A percentile compares a stretch with the other conserved stretches of the same genome.
These are phyloP conservation scores for Prunus campanulata DNA, from an alignment of 306 rosid genomes.

Conservation along the genomic window DNA sequence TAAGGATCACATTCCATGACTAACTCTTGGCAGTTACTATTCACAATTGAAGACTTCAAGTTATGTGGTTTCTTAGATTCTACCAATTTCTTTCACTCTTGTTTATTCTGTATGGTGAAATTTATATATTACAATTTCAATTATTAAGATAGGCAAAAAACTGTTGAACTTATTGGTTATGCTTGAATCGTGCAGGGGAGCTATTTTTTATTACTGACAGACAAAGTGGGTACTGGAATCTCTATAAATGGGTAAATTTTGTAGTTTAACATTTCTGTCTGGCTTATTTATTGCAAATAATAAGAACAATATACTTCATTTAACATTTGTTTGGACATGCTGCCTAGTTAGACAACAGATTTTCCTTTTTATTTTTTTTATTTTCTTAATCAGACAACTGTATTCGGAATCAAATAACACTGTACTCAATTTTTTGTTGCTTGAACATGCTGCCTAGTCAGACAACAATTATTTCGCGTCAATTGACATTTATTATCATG, in stretches of 20 bases:
- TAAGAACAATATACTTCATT: neutral
- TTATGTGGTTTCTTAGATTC: neutral
- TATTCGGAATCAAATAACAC: neutral
- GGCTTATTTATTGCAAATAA: slow-evolving; percentile 4
- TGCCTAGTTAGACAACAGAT: neutral
- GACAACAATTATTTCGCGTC: neutral
- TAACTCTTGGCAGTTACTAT: neutral
- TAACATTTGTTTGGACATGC: too few relatives aligned
- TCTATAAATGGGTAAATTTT: slow-evolving; percentile 84
- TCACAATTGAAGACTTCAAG: neutral
- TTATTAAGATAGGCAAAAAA: slow-evolving; percentile 9
- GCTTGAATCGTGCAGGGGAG: slow-evolving; percentile 65
- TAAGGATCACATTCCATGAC: neutral
- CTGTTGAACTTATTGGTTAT: neutral
- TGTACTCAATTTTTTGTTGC: neutral
- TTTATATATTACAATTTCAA: slow-evolving; percentile 4
- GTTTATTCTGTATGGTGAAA: neutral
- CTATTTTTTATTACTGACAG: slow-evolving; percentile 83
- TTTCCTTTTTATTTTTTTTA: neutral
- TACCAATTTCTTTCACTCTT: neutral
- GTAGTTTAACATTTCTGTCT: neutral
- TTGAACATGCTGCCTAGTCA: slow-evolving; percentile 16
- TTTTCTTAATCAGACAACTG: neutral
- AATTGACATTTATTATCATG: slow-evolving; percentile 4
- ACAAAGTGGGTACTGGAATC: slow-evolving; percentile 84